Base-by-base conservation (phyloP, 495 filamentous ascomycete genomes). In the Rusavskia elegans region DNA sequence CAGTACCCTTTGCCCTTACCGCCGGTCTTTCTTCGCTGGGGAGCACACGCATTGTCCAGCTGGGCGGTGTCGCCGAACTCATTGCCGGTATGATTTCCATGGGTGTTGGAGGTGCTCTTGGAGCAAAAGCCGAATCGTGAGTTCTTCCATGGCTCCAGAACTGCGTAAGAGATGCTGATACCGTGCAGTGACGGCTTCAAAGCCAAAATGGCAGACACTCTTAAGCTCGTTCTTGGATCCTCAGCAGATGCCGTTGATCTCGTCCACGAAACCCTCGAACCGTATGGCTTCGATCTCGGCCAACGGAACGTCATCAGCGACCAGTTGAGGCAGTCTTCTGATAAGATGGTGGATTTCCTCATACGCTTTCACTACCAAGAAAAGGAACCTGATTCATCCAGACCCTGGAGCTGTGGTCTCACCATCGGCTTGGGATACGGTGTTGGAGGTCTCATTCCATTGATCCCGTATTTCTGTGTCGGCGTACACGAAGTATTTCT, bases 391-490 rank as follows among this genome's bases (percentile, higher is more conserved):
- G 71, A 72, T 2, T 67, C 60, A 10, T 72, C 71, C 2, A 69
- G 76, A 6, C 73, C 79, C 37, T 66, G 76, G 23, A 76, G 73
- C n/a, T 82, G 79, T 54, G 73, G 76, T 48, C 54, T 79, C 14
- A 83, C 80, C 0, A 81, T 89, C 48, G 78, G 83, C 0, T 54
- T 82, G 7, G 83, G 81, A 8, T 89, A 89, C 63, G 77, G 87
- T 55, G 63, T 88, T 48, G 85, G 84, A 25, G 85, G 85, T 2
- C 73, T 84, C 23, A 65, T 88, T 0, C 84, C 84, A 11, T 64
- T 89, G 8, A 59, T 86, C n/a, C 85, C 84, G 4, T 89, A 89
- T 61, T 82, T 89, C 59, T 84, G 83, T 54, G 79, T 87, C 35
- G 68, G 69, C 0, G 64, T 65, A 11, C 32, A 65, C 2, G 64